Conservation (phyloP, 2,329 filamentous ascomycete genomes). For the Fusarium incarnatum region DNA sequence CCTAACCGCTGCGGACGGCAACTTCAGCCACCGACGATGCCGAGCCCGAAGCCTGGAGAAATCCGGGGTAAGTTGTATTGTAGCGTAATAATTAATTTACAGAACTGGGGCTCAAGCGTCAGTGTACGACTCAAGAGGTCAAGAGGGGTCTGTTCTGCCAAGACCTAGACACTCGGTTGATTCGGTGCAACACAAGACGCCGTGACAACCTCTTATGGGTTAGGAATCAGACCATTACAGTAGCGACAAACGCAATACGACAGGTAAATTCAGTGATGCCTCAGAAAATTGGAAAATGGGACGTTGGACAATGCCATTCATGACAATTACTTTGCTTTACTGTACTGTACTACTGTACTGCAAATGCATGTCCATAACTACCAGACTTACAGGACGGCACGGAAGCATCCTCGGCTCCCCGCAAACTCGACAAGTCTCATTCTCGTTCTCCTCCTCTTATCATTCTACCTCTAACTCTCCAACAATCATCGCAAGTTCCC, state of each 20-base stretch:
- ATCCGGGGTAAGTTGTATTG: slow-evolving; percentile 27
- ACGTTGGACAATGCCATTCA: slow-evolving; percentile 15
- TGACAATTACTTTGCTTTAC: neutral
- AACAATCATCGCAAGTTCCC: slow-evolving; percentile 14
- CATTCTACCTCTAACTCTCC: slow-evolving; percentile 2
- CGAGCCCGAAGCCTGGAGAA: slow-evolving; percentile 27
- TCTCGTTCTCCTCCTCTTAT: neutral
- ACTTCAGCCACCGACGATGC: slow-evolving; percentile 20
- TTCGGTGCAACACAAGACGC: slow-evolving; percentile 25
- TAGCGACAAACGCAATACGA: slow-evolving; percentile 17
- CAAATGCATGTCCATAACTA: neutral
- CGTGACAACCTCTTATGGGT: slow-evolving; percentile 15
- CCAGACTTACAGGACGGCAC: slow-evolving; percentile 21
- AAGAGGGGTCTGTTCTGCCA: neutral
- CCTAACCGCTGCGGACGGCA: slow-evolving; percentile 6
- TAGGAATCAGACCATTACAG: slow-evolving; percentile 5
- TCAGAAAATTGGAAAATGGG: slow-evolving; percentile 1
- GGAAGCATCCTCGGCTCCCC: slow-evolving; percentile 16
- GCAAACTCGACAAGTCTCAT: slow-evolving; percentile 15
- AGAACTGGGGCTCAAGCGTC: neutral
- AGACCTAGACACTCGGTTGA: slow-evolving; percentile 3
- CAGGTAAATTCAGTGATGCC: slow-evolving; percentile 27
- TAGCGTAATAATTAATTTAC: slow-evolving; percentile 11
- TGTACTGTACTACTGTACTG: neutral
- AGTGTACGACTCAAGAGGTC: neutral